A percentile compares a stretch with the other conserved stretches of the same genome.
Evolutionary conservation across 2,329 filamentous ascomycete genomes (phyloP).

Genomic region (Alternaria panax): DNA sequence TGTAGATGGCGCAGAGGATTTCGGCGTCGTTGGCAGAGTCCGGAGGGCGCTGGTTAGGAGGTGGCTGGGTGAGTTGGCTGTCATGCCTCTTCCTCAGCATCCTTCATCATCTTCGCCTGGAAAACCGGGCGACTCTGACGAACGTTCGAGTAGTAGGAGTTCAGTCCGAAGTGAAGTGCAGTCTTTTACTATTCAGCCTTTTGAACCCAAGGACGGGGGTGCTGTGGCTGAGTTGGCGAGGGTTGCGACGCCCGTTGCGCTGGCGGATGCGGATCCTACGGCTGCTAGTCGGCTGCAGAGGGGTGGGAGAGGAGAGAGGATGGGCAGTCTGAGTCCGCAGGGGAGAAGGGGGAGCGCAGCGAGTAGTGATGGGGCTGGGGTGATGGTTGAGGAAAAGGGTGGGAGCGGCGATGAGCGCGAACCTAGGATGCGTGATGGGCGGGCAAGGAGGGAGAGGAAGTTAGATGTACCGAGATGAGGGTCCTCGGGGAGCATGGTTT

Average conservation of each 20-base stretch:
- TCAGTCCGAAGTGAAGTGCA: neutral
- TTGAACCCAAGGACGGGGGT: slow-evolving; percentile 29
- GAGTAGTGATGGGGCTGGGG: slow-evolving; percentile 39
- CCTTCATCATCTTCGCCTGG: neutral
- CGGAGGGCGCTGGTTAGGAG: slow-evolving; percentile 50
- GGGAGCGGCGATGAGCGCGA: neutral
- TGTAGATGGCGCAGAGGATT: slow-evolving; percentile 47
- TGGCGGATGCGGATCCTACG: slow-evolving; percentile 49
- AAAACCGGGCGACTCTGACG: no score
- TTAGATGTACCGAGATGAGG: neutral
- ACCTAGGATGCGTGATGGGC: neutral
- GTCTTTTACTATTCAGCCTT: neutral
- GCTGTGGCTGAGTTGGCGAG: slow-evolving; percentile 46
- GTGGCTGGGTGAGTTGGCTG: slow-evolving; percentile 51
- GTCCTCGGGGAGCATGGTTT: neutral
- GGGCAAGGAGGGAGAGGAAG: neutral
- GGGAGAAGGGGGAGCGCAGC: slow-evolving; percentile 29
- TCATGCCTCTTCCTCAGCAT: slow-evolving; percentile 24
- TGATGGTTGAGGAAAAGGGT: slow-evolving; percentile 54
- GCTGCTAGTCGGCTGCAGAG: slow-evolving; percentile 39
- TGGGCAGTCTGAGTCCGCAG: slow-evolving; percentile 46
- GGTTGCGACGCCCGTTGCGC: slow-evolving; percentile 45
- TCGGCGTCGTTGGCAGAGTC: slow-evolving; percentile 49
- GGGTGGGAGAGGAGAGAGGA: slow-evolving; percentile 23
- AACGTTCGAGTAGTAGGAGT: neutral